Evolutionary conservation across 176 grass and related monocot genomes (phyloP), one percentile per base, ranked within the genome.

Genomic region (Themeda triandra): DNA sequence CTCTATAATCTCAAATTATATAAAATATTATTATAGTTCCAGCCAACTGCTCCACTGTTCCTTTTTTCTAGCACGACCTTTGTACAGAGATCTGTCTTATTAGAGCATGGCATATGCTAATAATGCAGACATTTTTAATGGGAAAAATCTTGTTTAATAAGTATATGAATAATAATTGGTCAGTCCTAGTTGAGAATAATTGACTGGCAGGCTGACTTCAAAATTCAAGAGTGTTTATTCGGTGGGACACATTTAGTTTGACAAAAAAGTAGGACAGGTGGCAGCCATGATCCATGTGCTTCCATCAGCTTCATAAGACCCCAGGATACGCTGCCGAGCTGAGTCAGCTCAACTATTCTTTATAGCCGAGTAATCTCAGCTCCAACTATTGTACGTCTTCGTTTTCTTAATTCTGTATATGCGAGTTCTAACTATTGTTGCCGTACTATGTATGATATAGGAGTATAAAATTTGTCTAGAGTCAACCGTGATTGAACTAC

Each of bases 251-350:
- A 72, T 23, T 62, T 81, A 29, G 32, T 71, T 76, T 89, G 82
- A 71, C 78, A 54, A 82, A 17, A 17, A 66, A 56, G 5, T 15
- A 29, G 56, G 88, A 82, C 83, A 82, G 56, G 79, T 90, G 88
- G 73, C 74, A 58, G 5, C 72, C 40, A 71, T 36, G 64, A 82
- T 86, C 29, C 40, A 72, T 65, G 80, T 82, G 41, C 83, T 82
- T 71, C 66, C 33, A 30, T 71, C 42, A 83, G n/a, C 51, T 77
- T 35, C 32, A 59, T 44, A 40, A 28, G 37, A 49, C 32, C 45
- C 48, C 65, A 58, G n/a, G 45, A 75, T 65, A 48, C 39, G 25
- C 2, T 73, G 27, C 23, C 41, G 15, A 19, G 33, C 77, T 42
- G 66, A 82, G n/a, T 24, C 30, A 71, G 53, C 76, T 72, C 53